Evolutionary conservation across 2,329 filamentous ascomycete genomes (phyloP), one percentile per base, ranked within the genome.

Genomic region (Aphanoascus verrucosus): DNA sequence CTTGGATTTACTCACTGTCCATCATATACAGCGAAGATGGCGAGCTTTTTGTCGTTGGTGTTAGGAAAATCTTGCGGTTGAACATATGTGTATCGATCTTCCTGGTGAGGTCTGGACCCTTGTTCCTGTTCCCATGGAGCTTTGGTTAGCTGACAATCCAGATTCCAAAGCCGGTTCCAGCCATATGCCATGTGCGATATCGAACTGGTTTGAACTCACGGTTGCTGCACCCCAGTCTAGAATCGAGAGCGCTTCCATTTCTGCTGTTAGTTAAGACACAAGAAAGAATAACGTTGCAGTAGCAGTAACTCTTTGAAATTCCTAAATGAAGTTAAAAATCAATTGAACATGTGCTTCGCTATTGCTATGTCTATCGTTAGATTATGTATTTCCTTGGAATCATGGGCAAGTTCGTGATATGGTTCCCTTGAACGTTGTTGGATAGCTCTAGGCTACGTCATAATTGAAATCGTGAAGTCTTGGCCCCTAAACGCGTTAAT

Each of bases 21-120:
- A 47, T 69, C 66, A 54, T 65, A 68, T 20, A 68, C 57, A 15
- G 64, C 66, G 54, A 69, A 65, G 32, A 64, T 63, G 8, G 62
- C 64, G 38, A 69, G 46, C 23, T 63, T 65, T 11, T 64, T 60
- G 5, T 63, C 49, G n/a, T 58, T 60, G 6, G 58, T 49, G 8
- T 57, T 57, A 19, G 64, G 63, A 55, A 67, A 67, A 20, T 65
- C 60, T 9, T 63, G 60, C 42, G 66, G 66, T 19, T 60, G 49
- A 9, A 67, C 43, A 23, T 65, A 50, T 43, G 59, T 60, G 46
- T 60, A 61, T 6, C 65, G 65, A 54, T 69, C 66, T 52, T 68
- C 65, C 51, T 69, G 66, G 15, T 52, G 52, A 1, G 56, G 51
- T 51, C 66, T 55, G 43, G 58, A 56, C 53, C 66, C 66, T 61